Evolutionary conservation across 1,284 basidiomycete genomes (phyloP).

Genomic region (Quambalaria eucalypti): DNA sequence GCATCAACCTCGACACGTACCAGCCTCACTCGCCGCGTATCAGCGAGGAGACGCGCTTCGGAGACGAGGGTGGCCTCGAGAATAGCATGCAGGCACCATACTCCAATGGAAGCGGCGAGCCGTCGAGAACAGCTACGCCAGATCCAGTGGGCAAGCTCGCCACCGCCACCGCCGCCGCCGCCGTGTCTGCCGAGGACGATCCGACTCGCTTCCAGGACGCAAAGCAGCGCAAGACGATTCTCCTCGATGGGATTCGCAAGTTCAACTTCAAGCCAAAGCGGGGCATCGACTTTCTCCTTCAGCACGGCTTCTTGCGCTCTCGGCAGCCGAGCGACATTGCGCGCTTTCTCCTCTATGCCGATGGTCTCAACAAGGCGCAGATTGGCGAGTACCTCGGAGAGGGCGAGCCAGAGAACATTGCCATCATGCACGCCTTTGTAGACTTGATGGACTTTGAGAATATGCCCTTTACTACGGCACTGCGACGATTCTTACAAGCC

Average conservation of each 20-base stretch:
- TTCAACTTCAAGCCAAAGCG: conserved; percentile 91
- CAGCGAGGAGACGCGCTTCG: conserved; percentile 24
- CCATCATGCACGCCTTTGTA: conserved; percentile 47
- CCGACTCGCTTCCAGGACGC: conserved; percentile 88
- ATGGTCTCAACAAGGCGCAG: conserved; percentile 88
- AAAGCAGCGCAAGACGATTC: conserved; percentile 89
- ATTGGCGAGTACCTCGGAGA: conserved; percentile 92
- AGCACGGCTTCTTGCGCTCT: conserved; percentile 77
- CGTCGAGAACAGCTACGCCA: conserved; percentile 7
- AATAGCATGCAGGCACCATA: conserved; percentile 26
- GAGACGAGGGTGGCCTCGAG: conserved; percentile 25
- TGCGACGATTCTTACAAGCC: conserved; percentile 42
- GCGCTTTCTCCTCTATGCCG: conserved; percentile 73
- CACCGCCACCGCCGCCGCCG: too few species aligned
- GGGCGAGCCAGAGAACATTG: conserved; percentile 44
- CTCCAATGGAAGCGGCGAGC: conserved; percentile 6
- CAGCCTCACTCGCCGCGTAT: conserved; percentile 14
- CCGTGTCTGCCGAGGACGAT: conserved; percentile 57
- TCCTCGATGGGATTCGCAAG: conserved; percentile 90
- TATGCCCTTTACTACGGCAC: conserved; percentile 39
- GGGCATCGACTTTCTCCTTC: conserved; percentile 81
- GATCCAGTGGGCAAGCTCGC: neutral
- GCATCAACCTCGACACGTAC: neutral
- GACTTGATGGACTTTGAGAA: conserved; percentile 45
- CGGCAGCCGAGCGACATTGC: conserved; percentile 73